Conservation (phyloP, 768 basidiomycete species). For the Pulveroboletus sp. region DNA sequence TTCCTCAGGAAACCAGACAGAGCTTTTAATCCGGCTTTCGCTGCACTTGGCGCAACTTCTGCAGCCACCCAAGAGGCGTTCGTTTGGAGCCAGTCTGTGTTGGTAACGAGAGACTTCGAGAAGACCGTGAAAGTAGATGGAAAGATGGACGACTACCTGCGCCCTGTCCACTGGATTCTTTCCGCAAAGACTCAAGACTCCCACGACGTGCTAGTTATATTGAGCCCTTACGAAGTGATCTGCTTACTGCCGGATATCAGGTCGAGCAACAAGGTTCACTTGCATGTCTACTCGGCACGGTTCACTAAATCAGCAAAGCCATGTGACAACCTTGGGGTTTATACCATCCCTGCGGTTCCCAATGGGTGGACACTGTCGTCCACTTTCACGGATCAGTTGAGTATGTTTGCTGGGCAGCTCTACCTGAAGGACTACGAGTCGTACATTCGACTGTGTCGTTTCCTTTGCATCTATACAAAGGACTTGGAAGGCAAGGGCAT, state of each 20-base stretch:
- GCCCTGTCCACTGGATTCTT: conserved; percentile 45
- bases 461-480: conserved; percentile 37
- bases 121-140: conserved; percentile 1
- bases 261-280: conserved; percentile 28
- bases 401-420: conserved; percentile 45
- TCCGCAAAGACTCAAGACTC: conserved; percentile 30
- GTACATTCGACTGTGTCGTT: conserved; percentile 35
- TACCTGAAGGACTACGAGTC: conserved; percentile 33
- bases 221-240: conserved; percentile 43
- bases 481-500: conserved; percentile 47
- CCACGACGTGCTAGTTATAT: conserved; percentile 30
- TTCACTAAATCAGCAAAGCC: conserved; percentile 33
- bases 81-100: conserved; percentile 16
- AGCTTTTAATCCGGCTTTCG: conserved; percentile 20
- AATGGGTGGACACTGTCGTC: conserved; percentile 10
- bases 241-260: conserved; percentile 37
- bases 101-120: conserved; percentile 19
- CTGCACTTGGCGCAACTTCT: conserved; percentile 6
- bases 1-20: conserved; percentile 7
- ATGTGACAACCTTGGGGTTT: conserved; percentile 32
- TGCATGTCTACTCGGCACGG: conserved; percentile 43
- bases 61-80: conserved; percentile 13
- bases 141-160: conserved; percentile 32
- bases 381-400: conserved; percentile 33
- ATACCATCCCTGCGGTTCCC: conserved; percentile 22